Evolutionary conservation across 495 filamentous ascomycete genomes (phyloP).

Genomic region (Aspergillus avenaceus): DNA sequence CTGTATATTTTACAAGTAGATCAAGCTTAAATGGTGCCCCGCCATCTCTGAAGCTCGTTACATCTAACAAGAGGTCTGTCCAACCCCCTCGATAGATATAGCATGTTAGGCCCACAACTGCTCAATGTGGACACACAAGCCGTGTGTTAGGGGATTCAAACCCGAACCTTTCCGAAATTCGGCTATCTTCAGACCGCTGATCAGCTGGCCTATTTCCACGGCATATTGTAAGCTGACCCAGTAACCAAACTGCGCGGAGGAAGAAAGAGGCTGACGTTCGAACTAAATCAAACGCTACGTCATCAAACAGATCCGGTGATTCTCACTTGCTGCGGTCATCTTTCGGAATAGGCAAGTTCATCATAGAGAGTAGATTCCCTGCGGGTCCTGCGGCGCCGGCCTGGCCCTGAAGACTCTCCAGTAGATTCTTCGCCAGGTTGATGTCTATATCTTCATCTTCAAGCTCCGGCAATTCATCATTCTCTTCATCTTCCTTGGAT

Average conservation of each 20-base stretch:
- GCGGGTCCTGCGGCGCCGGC: conserved; percentile 78
- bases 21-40: too few relatives aligned
- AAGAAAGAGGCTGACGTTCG: too few relatives aligned
- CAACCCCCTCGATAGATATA: too few relatives aligned
- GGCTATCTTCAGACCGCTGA: neutral
- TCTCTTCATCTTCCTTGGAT: conserved; percentile 15
- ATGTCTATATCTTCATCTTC: conserved; percentile 73
- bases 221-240: neutral
- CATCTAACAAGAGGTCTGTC: too few relatives aligned
- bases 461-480: conserved; percentile 22
- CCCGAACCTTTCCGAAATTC: neutral
- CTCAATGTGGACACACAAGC: too few relatives aligned
- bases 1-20: too few relatives aligned
- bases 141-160: too few relatives aligned
- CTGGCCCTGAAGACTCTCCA: conserved; percentile 90
- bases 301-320: neutral
- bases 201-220: neutral
- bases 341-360: conserved; percentile 76
- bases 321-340: conserved; percentile 52
- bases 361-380: conserved; percentile 77
- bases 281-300: too few relatives aligned
- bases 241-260: too few relatives aligned
- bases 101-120: too few relatives aligned
- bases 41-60: too few relatives aligned
- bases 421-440: conserved; percentile 82